A percentile compares a stretch with the other conserved stretches of the same genome.
Evolutionary conservation across 352 stramenopile species (phyloP).

Genomic region (Phytophthora ramorum): DNA sequence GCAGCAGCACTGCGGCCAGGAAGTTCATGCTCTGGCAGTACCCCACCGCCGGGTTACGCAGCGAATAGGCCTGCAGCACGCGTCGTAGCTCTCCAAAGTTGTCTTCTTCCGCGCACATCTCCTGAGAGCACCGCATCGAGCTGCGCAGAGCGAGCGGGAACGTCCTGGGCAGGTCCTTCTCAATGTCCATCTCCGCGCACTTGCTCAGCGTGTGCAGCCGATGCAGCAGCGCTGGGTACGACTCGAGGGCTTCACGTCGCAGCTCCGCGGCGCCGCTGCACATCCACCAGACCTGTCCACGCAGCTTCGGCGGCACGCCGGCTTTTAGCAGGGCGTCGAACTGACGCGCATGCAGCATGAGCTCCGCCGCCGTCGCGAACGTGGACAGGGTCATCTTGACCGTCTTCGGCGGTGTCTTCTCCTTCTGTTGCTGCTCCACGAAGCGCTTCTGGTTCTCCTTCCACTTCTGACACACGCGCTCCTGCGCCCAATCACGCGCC

Average conservation of each 20-base stretch:
- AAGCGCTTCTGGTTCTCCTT: conserved; percentile 72
- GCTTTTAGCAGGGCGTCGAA: conserved; percentile 70
- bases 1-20: conserved; percentile 76
- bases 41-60: conserved; percentile 83
- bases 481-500: conserved; percentile 57
- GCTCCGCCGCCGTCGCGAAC: conserved; percentile 60
- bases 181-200: conserved; percentile 82
- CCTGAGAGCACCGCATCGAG: conserved; percentile 36
- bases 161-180: conserved; percentile 89
- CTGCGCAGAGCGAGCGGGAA: conserved; percentile 58
- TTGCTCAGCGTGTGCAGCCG: conserved; percentile 67
- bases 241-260: conserved; percentile 42
- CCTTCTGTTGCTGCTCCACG: conserved; percentile 19
- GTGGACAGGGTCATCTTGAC: conserved; percentile 63
- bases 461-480: conserved; percentile 75
- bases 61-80: conserved; percentile 85
- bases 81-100: conserved; percentile 73
- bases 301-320: conserved; percentile 68
- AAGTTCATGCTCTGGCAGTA: conserved; percentile 94
- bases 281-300: conserved; percentile 85
- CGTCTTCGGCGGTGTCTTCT: conserved; percentile 33
- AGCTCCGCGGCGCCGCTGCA: conserved; percentile 76
- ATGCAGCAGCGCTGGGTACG: conserved; percentile 63
- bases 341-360: conserved; percentile 59
- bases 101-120: conserved; percentile 32